Conservation (phyloP, 768 basidiomycete genomes). For the Auricularia auricula-judae region DNA sequence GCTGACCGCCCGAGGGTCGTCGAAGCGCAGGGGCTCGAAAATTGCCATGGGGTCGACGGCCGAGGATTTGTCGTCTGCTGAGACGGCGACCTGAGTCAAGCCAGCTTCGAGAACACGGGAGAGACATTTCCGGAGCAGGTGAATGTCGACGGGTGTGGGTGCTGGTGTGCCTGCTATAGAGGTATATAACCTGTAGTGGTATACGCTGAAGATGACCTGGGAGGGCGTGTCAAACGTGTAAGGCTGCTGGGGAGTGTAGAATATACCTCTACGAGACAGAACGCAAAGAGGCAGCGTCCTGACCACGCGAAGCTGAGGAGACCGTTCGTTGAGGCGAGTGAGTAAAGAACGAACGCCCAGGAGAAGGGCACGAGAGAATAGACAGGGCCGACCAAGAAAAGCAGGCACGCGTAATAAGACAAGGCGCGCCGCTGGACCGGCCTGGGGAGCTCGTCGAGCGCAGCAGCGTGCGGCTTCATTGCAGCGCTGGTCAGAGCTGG, state of each 20-base stretch:
- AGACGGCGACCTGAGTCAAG: slow-evolving; percentile 32
- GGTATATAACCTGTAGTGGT: slow-evolving; percentile 42
- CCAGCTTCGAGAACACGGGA: slow-evolving; percentile 56
- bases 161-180: slow-evolving; percentile 38
- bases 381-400: slow-evolving; percentile 47
- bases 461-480: not conserved
- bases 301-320: slow-evolving; percentile 21
- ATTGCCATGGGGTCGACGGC: slow-evolving; percentile 31
- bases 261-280: slow-evolving; percentile 7
- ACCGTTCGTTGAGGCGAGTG: slow-evolving; percentile 30
- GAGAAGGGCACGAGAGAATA: slow-evolving; percentile 53
- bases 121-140: slow-evolving; percentile 49
- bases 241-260: not conserved
- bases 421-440: slow-evolving; percentile 27
- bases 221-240: slow-evolving; percentile 1
- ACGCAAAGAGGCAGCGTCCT: slow-evolving; percentile 4
- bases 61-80: slow-evolving; percentile 30
- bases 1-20: slow-evolving; percentile 64
- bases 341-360: slow-evolving; percentile 49
- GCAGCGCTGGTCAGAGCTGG: no score
- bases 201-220: slow-evolving; percentile 60
- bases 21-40: slow-evolving; percentile 39
- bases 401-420: slow-evolving; percentile 50
- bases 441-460: slow-evolving; percentile 20
- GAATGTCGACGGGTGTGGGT: slow-evolving; percentile 32